Evolutionary conservation across 2,329 filamentous ascomycete species (phyloP).

Genomic region (Nigrospora sphaerica): DNA sequence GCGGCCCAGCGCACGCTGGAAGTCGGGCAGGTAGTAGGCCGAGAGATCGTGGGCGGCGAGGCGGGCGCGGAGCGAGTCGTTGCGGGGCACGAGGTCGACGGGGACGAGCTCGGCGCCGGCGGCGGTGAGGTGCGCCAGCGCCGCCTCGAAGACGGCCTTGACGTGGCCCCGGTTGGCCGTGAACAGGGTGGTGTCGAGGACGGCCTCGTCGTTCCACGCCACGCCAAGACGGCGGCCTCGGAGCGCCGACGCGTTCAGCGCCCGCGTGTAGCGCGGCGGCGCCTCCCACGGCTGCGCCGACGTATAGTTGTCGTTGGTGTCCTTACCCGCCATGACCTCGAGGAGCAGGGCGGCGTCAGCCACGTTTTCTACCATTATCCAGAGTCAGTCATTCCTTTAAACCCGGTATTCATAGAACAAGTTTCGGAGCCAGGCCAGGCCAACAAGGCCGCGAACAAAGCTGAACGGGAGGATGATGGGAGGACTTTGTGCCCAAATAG

Average conservation of each 20-base stretch:
- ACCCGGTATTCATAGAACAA: too few relatives aligned
- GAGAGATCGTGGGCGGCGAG: not conserved
- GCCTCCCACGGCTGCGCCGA: slow-evolving; percentile 42
- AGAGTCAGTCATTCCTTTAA: too few relatives aligned
- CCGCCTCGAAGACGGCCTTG: slow-evolving; percentile 7
- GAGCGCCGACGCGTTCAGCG: slow-evolving; percentile 43
- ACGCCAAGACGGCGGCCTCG: slow-evolving; percentile 50
- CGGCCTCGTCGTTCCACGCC: slow-evolving; percentile 6
- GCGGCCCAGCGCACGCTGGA: slow-evolving; percentile 3
- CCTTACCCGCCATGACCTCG: slow-evolving; percentile 48
- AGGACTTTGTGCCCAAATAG: too few relatives aligned
- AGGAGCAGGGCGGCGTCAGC: slow-evolving; percentile 50
- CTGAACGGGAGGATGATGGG: too few relatives aligned
- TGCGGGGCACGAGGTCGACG: slow-evolving; percentile 2
- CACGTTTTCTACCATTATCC: too few relatives aligned
- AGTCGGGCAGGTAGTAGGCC: slow-evolving; percentile 5
- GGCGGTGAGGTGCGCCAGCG: slow-evolving; percentile 3
- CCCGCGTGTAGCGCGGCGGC: slow-evolving; percentile 46
- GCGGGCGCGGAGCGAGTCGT: not conserved
- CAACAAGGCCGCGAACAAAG: too few relatives aligned
- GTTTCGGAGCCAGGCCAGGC: too few relatives aligned
- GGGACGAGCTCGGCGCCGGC: slow-evolving; percentile 9
- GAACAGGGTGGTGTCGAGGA: not conserved
- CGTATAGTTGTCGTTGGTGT: slow-evolving; percentile 50
- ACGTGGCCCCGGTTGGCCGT: slow-evolving; percentile 2